phyloP scores from a whole-genome alignment of 108 stramenopile species.

The Skeletonema menzelii region DNA sequence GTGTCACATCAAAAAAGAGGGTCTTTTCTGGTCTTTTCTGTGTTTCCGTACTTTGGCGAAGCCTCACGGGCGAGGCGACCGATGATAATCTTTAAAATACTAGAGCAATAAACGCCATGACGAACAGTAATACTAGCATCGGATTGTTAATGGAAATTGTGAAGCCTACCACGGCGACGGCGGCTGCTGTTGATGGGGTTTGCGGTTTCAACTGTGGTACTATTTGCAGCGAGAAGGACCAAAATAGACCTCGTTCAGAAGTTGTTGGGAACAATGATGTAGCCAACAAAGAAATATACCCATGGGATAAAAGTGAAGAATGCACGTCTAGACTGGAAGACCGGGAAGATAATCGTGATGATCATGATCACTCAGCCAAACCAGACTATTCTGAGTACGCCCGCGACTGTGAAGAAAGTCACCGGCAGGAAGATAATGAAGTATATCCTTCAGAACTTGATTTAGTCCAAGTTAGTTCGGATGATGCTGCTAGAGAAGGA shows the following conservation, averaged over 20 bases:
- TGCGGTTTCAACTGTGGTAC: not conserved
- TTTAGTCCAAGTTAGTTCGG: not conserved
- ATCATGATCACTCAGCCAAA: not conserved
- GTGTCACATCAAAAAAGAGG: no score
- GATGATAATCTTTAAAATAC: no score
- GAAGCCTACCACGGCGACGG: not conserved
- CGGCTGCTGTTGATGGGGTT: not conserved
- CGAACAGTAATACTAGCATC: not conserved
- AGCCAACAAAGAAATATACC: not conserved
- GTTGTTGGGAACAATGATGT: not conserved
- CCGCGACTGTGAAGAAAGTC: not conserved
- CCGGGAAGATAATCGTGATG: not conserved
- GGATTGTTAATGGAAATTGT: not conserved
- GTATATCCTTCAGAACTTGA: not conserved
- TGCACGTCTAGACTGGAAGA: not conserved
- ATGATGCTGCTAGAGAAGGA: not conserved
- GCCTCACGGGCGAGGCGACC: no score
- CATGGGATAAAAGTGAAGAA: not conserved
- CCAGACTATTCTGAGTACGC: not conserved
- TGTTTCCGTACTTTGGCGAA: no score
- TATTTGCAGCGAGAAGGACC: not conserved
- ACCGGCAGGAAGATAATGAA: not conserved
- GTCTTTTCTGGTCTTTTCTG: no score
- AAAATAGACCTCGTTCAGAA: not conserved
- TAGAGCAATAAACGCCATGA: no score